Percentiles rank a stretch among this genome's conserved stretches.
These are phyloP conservation scores for Rhazya stricta DNA, from an alignment of 257 asterid genomes.

Conservation along the genomic window DNA sequence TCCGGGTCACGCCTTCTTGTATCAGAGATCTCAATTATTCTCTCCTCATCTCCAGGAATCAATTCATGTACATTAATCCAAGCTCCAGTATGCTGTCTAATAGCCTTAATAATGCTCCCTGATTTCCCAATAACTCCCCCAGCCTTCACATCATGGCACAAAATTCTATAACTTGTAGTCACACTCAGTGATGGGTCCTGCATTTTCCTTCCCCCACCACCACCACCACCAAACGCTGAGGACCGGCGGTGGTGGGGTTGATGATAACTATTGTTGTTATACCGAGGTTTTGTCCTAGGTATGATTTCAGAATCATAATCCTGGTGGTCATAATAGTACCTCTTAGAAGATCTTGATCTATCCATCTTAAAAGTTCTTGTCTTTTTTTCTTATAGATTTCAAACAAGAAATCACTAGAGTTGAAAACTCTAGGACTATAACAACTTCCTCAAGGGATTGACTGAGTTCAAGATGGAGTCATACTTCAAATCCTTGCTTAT, in stretches of 20 bases:
- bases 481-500: neutral
- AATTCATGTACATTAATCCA: slow-evolving; percentile 89
- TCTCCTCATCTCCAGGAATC: slow-evolving; percentile 80
- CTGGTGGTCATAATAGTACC: slow-evolving; percentile 25
- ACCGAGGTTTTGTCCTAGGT: slow-evolving; percentile 20
- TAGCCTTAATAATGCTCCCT: slow-evolving; percentile 75
- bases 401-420: neutral
- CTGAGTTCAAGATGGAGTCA: neutral
- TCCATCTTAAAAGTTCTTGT: slow-evolving; percentile 6
- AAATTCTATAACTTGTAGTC: slow-evolving; percentile 74
- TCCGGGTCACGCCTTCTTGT: slow-evolving; percentile 69
- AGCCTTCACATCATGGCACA: slow-evolving; percentile 78
- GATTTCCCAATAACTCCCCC: slow-evolving; percentile 98
- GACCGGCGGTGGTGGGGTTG: slow-evolving; percentile 41
- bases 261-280: slow-evolving; percentile 27
- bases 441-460: neutral
- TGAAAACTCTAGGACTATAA: neutral
- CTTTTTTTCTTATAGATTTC: neutral
- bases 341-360: slow-evolving; percentile 23
- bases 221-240: slow-evolving; percentile 12
- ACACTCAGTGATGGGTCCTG: slow-evolving; percentile 57
- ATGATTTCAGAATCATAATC: slow-evolving; percentile 22
- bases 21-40: slow-evolving; percentile 87
- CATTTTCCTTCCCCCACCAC: slow-evolving; percentile 30
- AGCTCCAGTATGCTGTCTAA: slow-evolving; percentile 94